These are phyloP conservation scores for Boletellus emodensis DNA, from an alignment of 768 basidiomycete genomes.

Conservation along the genomic window DNA sequence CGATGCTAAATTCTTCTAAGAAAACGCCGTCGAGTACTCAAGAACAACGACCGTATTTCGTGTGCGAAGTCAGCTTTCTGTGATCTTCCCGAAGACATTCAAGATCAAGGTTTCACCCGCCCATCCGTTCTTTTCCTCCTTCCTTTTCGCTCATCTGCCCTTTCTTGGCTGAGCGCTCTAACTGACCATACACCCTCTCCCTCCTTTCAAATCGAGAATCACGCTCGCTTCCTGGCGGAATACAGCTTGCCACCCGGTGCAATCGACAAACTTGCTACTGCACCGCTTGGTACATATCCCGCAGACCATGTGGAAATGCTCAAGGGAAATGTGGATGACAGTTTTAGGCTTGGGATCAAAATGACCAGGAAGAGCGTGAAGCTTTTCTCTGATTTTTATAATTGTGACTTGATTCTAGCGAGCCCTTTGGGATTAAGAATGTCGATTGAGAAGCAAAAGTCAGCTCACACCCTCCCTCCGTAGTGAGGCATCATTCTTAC, in stretches of 20 bases:
- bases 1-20: constrained; percentile 38
- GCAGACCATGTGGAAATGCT: constrained; percentile 90
- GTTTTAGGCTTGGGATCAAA: constrained; percentile 89
- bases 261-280: constrained; percentile 73
- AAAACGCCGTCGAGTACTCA: constrained; percentile 84
- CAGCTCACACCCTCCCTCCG: constrained; percentile 22
- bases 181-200: constrained; percentile 70
- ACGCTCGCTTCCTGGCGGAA: constrained; percentile 73
- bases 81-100: constrained; percentile 66
- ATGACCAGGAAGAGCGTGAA: constrained; percentile 89
- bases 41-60: constrained; percentile 91
- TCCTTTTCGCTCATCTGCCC: constrained; percentile 87
- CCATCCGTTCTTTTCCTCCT: constrained; percentile 90
- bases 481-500: background rate
- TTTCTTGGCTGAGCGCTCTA: constrained; percentile 78
- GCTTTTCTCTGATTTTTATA: constrained; percentile 87
- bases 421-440: constrained; percentile 90
- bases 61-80: constrained; percentile 57
- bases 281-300: constrained; percentile 76
- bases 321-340: constrained; percentile 96
- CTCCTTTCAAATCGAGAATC: constrained; percentile 83
- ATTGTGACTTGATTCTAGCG: constrained; percentile 86
- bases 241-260: constrained; percentile 78
- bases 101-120: constrained; percentile 97
- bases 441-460: constrained; percentile 95